Percentiles rank a stretch among this genome's conserved stretches.
Conservation (phyloP, 495 filamentous ascomycete species). For the Saxispiralis lemnorum region DNA sequence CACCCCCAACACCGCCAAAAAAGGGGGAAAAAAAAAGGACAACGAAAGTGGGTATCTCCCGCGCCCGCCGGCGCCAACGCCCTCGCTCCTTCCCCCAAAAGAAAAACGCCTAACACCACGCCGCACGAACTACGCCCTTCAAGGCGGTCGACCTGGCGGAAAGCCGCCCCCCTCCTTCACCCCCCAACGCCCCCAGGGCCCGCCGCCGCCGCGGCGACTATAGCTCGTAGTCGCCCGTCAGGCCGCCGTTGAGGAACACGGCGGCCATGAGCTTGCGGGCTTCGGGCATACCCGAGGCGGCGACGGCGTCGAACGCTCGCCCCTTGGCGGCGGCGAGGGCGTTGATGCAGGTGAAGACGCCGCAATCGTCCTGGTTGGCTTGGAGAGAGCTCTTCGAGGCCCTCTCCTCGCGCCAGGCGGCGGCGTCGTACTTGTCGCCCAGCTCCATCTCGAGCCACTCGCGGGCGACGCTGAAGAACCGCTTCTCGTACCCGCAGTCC, state of each 20-base stretch:
- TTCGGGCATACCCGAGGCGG: conserved; percentile 3
- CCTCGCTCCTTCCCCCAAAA: too few species aligned
- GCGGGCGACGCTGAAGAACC: conserved; percentile 27
- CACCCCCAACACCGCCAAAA: too few species aligned
- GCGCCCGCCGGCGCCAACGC: too few species aligned
- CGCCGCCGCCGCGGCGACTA: background rate
- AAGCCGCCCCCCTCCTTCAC: too few species aligned
- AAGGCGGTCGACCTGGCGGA: too few species aligned
- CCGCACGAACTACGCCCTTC: too few species aligned
- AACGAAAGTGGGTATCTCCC: too few species aligned
- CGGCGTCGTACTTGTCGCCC: conserved; percentile 34
- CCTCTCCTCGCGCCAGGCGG: conserved; percentile 63
- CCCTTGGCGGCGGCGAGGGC: conserved; percentile 16
- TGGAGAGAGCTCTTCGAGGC: conserved; percentile 33
- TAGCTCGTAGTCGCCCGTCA: conserved; percentile 9
- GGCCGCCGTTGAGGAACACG: conserved; percentile 15
- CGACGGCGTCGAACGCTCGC: conserved; percentile 4
- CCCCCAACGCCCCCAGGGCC: too few species aligned
- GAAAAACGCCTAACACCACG: too few species aligned
- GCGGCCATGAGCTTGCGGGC: conserved; percentile 14
- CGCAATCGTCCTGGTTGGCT: conserved; percentile 59
- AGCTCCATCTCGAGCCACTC: conserved; percentile 44
- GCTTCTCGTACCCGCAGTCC: conserved; percentile 17
- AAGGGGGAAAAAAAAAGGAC: too few species aligned
- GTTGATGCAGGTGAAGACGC: conserved; percentile 40